Evolutionary conservation across 768 basidiomycete genomes (phyloP).

Genomic region (Ephemerocybe angulata): DNA sequence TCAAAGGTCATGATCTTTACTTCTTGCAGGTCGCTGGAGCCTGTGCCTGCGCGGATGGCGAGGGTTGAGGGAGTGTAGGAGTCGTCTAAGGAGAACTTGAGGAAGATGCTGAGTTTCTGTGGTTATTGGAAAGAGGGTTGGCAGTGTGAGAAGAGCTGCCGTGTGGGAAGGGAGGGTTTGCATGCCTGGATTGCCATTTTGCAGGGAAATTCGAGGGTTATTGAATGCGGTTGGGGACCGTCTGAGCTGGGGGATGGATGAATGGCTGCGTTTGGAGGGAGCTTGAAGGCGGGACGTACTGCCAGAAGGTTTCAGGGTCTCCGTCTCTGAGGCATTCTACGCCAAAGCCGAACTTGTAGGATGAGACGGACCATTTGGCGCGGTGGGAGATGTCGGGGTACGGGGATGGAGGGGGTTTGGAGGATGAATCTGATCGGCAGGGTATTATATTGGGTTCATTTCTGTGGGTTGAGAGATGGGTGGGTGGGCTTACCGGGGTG

Average conservation of each 20-base stretch:
- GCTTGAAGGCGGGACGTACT: slow-evolving; percentile 54
- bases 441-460: too few relatives aligned
- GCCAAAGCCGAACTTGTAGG: slow-evolving; percentile 94
- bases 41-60: slow-evolving; percentile 88
- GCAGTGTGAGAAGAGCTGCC: background rate
- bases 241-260: slow-evolving; percentile 59
- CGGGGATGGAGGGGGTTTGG: slow-evolving; percentile 50
- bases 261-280: background rate
- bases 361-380: slow-evolving; percentile 95
- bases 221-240: slow-evolving; percentile 95
- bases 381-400: slow-evolving; percentile 86
- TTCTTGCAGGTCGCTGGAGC: slow-evolving; percentile 89
- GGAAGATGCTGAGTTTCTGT: slow-evolving; percentile 83
- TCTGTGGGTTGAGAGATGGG: too few relatives aligned
- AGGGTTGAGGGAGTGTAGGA: slow-evolving; percentile 95
- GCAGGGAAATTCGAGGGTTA: slow-evolving; percentile 89
- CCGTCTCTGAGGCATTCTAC: slow-evolving; percentile 87
- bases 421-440: too few relatives aligned
- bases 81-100: slow-evolving; percentile 82
- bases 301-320: slow-evolving; percentile 95
- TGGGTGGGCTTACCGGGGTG: too few relatives aligned
- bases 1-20: slow-evolving; percentile 80
- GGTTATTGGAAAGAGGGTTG: too few relatives aligned
- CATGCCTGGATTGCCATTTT: slow-evolving; percentile 84
- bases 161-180: background rate